Conservation (phyloP, 345 rosid genomes). For the Mallotus nudiflorus region DNA sequence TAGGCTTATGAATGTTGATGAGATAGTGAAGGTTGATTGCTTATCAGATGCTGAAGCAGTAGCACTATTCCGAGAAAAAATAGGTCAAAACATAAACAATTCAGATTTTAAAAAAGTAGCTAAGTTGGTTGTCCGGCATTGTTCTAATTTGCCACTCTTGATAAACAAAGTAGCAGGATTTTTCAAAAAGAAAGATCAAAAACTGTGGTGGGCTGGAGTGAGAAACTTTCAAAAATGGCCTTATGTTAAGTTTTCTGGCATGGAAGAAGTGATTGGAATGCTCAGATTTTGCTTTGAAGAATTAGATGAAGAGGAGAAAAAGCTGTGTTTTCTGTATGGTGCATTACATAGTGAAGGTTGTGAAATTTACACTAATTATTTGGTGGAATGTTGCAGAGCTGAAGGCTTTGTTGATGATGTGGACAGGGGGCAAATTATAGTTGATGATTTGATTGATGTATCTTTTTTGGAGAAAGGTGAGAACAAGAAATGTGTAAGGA, state of each 20-base stretch:
- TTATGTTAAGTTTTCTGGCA: background rate
- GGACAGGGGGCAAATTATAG: no score
- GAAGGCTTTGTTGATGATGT: no score
- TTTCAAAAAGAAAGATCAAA: constrained; percentile 23
- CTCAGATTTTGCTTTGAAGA: constrained; percentile 24
- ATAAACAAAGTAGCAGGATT: constrained; percentile 23
- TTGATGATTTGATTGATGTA: no score
- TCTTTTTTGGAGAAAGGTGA: constrained; percentile 22
- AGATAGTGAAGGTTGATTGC: constrained; percentile 16
- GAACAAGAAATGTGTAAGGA: constrained; percentile 9
- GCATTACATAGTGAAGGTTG: constrained; percentile 24
- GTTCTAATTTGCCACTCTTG: constrained; percentile 26
- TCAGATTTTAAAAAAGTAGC: constrained; percentile 26
- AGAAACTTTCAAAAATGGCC: constrained; percentile 21
- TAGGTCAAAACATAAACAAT: background rate
- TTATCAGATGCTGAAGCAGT: constrained; percentile 21
- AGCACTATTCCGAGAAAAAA: constrained; percentile 30
- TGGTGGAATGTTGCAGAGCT: constrained; percentile 35
- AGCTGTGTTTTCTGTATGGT: constrained; percentile 26
- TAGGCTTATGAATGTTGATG: constrained; percentile 16
- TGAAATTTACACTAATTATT: constrained; percentile 24
- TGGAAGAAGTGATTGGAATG: constrained; percentile 24
- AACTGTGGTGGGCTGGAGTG: constrained; percentile 25
- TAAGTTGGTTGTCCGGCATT: constrained; percentile 16
- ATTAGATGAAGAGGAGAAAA: constrained; percentile 18